A percentile compares a stretch with the other conserved stretches of the same genome.
These are phyloP conservation scores for Gigaspora rosea DNA, from an alignment of 192 early-diverging fungal genomes.

Conservation along the genomic window DNA sequence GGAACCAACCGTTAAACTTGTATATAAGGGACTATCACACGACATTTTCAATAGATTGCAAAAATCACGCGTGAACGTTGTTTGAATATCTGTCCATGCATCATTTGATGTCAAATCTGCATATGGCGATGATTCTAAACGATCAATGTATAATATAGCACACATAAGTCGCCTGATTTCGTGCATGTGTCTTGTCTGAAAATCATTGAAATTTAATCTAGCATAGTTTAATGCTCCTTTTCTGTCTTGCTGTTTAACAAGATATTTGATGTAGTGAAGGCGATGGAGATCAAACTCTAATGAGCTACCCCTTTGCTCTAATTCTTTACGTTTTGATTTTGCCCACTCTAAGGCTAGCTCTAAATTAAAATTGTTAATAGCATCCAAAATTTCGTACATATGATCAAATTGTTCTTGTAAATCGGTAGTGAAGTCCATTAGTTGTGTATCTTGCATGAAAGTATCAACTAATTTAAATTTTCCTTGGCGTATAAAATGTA, in stretches of 20 bases:
- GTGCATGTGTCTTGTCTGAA: conserved; percentile 60
- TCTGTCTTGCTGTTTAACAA: conserved; percentile 47
- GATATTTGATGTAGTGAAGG: conserved; percentile 75
- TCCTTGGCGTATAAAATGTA: conserved; percentile 86
- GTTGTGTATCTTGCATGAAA: conserved; percentile 50
- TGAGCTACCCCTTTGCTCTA: conserved; percentile 56
- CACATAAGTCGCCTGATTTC: conserved; percentile 54
- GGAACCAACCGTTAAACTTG: conserved; percentile 78
- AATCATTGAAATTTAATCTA: conserved; percentile 65
- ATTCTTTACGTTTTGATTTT: conserved; percentile 48
- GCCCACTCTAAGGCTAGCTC: conserved; percentile 80
- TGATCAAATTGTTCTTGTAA: conserved; percentile 70
- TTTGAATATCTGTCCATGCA: conserved; percentile 57
- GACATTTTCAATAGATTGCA: conserved; percentile 73
- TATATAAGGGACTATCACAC: conserved; percentile 73
- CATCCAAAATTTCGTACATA: conserved; percentile 77
- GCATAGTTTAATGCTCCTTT: conserved; percentile 78
- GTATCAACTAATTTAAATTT: conserved; percentile 76
- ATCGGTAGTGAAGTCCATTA: conserved; percentile 44
- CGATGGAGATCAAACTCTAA: conserved; percentile 92
- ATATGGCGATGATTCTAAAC: conserved; percentile 46
- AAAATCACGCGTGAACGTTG: conserved; percentile 77
- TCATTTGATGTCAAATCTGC: conserved; percentile 45
- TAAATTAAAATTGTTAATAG: conserved; percentile 62
- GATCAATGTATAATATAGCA: conserved; percentile 38